Conservation (phyloP, 2,329 filamentous ascomycete genomes). For the Lachnum nothofagi region DNA sequence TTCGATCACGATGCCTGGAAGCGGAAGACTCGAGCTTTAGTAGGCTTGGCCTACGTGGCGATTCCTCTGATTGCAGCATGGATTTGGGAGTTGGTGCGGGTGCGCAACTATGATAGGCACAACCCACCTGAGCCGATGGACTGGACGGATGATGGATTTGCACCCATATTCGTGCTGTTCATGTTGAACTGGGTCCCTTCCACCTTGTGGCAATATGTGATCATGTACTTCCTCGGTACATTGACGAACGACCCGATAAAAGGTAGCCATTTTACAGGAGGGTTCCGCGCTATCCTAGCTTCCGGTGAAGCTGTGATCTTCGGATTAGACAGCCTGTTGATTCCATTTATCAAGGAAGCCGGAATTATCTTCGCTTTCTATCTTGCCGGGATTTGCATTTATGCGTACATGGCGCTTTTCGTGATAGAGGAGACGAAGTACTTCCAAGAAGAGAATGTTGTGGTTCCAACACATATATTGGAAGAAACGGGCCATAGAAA, state of each 20-base stretch:
- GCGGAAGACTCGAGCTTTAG: conserved; percentile 17
- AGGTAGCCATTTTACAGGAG: conserved; percentile 7
- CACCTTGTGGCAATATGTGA: conserved; percentile 31
- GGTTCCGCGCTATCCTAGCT: conserved; percentile 8
- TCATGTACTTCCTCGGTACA: conserved; percentile 29
- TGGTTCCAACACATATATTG: conserved; percentile 8
- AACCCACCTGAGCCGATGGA: conserved; percentile 20
- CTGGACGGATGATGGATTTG: conserved; percentile 26
- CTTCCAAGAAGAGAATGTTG: conserved; percentile 9
- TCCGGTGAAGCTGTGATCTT: conserved; percentile 7
- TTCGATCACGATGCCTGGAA: conserved; percentile 14
- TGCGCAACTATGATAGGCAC: conserved; percentile 24
- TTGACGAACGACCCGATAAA: conserved; percentile 26
- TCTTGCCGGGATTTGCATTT: conserved; percentile 4
- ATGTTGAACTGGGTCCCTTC: conserved; percentile 16
- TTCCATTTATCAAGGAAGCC: conserved; percentile 11
- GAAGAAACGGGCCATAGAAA: conserved; percentile 4
- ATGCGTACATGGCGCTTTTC: conserved; percentile 8
- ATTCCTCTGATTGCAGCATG: conserved; percentile 27
- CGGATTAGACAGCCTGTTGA: conserved; percentile 5
- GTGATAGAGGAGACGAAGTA: conserved; percentile 11
- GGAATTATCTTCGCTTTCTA: conserved; percentile 12
- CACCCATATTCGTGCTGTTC: conserved; percentile 25
- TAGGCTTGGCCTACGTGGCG: conserved; percentile 24
- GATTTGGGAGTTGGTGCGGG: conserved; percentile 31